These are phyloP conservation scores for Jatropha podagrica DNA, from an alignment of 441 rosid genomes.

Conservation along the genomic window DNA sequence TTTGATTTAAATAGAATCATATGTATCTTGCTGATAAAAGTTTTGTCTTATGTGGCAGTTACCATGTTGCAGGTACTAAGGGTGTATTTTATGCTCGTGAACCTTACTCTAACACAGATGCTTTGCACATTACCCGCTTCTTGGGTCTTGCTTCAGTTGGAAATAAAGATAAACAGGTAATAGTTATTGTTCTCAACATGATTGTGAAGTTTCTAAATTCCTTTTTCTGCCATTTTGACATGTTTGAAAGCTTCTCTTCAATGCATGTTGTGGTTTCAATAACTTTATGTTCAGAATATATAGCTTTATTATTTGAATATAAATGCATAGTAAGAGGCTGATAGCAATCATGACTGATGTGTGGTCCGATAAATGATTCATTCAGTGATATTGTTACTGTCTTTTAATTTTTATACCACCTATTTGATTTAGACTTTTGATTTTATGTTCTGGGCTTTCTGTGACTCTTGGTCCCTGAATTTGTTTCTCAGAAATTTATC, in stretches of 20 bases:
- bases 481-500: conserved; percentile 69
- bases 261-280: neutral
- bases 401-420: conserved; percentile 1
- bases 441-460: conserved; percentile 17
- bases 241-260: neutral
- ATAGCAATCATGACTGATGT: neutral
- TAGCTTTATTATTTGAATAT: conserved; percentile 10
- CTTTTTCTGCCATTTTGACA: conserved; percentile 3
- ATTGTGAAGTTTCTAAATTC: neutral
- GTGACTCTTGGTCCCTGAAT: conserved; percentile 21
- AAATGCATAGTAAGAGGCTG: neutral
- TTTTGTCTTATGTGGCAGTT: conserved; percentile 45
- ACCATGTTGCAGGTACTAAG: conserved; percentile 88
- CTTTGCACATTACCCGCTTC: conserved; percentile 83
- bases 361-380: neutral
- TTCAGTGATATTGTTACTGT: neutral
- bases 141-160: conserved; percentile 93
- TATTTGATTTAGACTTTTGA: neutral
- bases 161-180: conserved; percentile 88
- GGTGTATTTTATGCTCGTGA: conserved; percentile 85
- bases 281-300: neutral
- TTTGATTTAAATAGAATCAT: conserved; percentile 9
- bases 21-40: conserved; percentile 19
- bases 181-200: conserved; percentile 5
- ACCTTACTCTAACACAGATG: conserved; percentile 71